These are phyloP conservation scores for Aurifilum marmelostoma DNA, from an alignment of 2,329 filamentous ascomycete species.

Conservation along the genomic window DNA sequence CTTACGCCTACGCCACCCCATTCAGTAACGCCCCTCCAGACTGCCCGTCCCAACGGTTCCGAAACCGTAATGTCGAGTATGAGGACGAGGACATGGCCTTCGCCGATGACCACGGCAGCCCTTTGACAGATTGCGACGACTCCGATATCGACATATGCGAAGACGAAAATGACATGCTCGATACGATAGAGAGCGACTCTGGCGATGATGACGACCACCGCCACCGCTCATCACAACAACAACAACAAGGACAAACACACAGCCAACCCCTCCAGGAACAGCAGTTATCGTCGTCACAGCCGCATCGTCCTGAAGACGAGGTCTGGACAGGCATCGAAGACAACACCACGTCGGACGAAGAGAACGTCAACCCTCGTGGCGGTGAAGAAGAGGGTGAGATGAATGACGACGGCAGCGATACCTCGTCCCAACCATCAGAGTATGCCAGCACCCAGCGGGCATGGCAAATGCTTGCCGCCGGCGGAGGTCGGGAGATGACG, in stretches of 20 bases:
- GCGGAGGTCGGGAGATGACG: slow-evolving; percentile 25
- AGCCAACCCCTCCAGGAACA: slow-evolving; percentile 35
- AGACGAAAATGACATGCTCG: slow-evolving; percentile 32
- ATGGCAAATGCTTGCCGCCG: slow-evolving; percentile 38
- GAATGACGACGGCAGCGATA: slow-evolving; percentile 41
- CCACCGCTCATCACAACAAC: slow-evolving; percentile 17
- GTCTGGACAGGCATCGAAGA: slow-evolving; percentile 62
- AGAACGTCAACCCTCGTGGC: slow-evolving; percentile 53
- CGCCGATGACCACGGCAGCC: slow-evolving; percentile 35
- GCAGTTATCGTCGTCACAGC: slow-evolving; percentile 27
- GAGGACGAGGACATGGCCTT: slow-evolving; percentile 37
- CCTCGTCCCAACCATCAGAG: slow-evolving; percentile 58
- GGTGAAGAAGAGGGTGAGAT: slow-evolving; percentile 35
- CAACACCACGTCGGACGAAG: slow-evolving; percentile 48
- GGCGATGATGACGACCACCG: slow-evolving; percentile 34
- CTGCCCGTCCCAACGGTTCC: slow-evolving; percentile 5
- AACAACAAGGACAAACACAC: slow-evolving; percentile 20
- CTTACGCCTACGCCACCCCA: slow-evolving; percentile 76
- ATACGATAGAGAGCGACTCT: slow-evolving; percentile 38
- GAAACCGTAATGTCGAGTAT: slow-evolving; percentile 28
- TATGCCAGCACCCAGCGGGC: slow-evolving; percentile 56
- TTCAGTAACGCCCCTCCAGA: slow-evolving; percentile 65
- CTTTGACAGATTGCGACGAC: slow-evolving; percentile 29
- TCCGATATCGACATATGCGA: slow-evolving; percentile 37
- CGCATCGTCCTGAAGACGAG: slow-evolving; percentile 53